phyloP scores from a whole-genome alignment of 805 yeast genomes.

The Candida multigemmis region DNA sequence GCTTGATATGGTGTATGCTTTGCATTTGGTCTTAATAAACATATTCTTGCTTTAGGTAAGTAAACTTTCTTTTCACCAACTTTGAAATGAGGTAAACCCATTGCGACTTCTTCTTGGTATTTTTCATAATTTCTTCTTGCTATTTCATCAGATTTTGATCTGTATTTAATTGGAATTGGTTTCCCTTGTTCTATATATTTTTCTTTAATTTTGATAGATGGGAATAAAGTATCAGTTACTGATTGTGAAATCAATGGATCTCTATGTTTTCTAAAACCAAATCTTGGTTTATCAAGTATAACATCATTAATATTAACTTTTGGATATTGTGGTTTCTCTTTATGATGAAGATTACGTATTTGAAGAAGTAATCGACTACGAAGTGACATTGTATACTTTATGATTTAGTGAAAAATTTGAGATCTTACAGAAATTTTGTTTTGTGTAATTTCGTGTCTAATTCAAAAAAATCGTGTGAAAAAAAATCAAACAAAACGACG shows the following conservation, averaged over 20 bases:
- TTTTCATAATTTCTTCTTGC: conserved; percentile 29
- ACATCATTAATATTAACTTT: conserved; percentile 30
- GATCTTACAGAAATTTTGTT: too few species aligned
- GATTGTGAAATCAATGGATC: conserved; percentile 28
- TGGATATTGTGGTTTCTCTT: conserved; percentile 25
- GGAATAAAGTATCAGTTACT: conserved; percentile 32
- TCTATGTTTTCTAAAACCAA: conserved; percentile 30
- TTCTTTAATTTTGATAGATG: conserved; percentile 23
- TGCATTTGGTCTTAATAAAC: conserved; percentile 85
- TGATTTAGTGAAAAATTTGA: too few species aligned
- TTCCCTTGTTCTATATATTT: conserved; percentile 27
- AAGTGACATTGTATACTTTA: too few species aligned
- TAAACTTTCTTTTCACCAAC: conserved; percentile 71
- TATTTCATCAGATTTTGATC: conserved; percentile 22
- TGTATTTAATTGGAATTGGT: conserved; percentile 32
- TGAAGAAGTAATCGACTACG: neutral
- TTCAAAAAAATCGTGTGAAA: too few species aligned
- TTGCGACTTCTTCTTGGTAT: conserved; percentile 43
- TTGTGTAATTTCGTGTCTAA: too few species aligned
- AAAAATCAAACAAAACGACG: too few species aligned
- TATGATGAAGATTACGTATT: conserved; percentile 18
- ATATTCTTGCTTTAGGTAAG: conserved; percentile 80
- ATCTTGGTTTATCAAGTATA: conserved; percentile 25
- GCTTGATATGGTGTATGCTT: conserved; percentile 97
- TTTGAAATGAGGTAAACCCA: conserved; percentile 69